Evolutionary conservation across 2,329 filamentous ascomycete genomes (phyloP).

Genomic region (Penicillium psychrosexuale): DNA sequence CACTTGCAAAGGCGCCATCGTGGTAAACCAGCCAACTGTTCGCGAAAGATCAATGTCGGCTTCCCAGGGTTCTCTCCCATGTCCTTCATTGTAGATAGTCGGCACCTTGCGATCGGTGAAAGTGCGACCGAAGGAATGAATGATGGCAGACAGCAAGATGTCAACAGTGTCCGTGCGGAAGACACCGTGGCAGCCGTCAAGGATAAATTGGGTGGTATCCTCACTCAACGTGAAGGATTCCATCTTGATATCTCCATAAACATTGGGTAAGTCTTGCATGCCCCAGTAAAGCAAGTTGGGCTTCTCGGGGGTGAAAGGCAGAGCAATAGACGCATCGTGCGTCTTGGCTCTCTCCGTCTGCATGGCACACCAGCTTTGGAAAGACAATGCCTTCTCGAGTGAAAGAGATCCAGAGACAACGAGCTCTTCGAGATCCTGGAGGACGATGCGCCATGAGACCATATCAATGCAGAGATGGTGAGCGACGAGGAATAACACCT

Average conservation of each 20-base stretch:
- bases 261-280: constrained; percentile 31
- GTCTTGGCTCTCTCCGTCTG: constrained; percentile 30
- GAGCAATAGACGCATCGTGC: constrained; percentile 9
- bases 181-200: constrained; percentile 32
- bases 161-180: constrained; percentile 40
- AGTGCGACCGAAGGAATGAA: constrained; percentile 44
- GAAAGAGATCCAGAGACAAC: constrained; percentile 33
- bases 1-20: constrained; percentile 44
- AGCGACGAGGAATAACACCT: constrained; percentile 30
- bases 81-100: constrained; percentile 50
- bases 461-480: constrained; percentile 32
- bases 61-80: constrained; percentile 49
- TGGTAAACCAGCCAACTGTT: constrained; percentile 53
- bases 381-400: constrained; percentile 36
- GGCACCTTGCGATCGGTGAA: constrained; percentile 45
- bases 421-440: constrained; percentile 38
- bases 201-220: constrained; percentile 31
- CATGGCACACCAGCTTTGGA: constrained; percentile 40
- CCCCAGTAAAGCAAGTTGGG: constrained; percentile 39
- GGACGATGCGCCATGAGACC: constrained; percentile 37
- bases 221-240: constrained; percentile 35
- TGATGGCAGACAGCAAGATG: constrained; percentile 36
- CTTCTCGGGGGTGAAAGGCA: constrained; percentile 32
- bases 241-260: constrained; percentile 36
- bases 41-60: constrained; percentile 45